These are phyloP conservation scores for Kentomonas sorsogonicus DNA, from an alignment of 208 protist species.

Conservation along the genomic window DNA sequence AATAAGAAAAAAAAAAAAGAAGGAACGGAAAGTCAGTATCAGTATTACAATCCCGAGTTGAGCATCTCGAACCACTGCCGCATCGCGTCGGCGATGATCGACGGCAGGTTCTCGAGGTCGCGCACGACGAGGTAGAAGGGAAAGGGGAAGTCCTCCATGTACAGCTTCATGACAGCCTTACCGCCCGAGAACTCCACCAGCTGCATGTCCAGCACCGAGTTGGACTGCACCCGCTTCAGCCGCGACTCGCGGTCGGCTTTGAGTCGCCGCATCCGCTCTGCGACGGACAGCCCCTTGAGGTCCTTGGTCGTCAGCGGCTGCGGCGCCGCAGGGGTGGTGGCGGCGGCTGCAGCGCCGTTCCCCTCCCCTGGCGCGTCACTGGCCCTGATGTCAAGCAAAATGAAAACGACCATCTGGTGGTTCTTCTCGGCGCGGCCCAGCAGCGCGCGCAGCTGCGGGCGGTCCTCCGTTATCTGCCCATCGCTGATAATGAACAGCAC, in stretches of 20 bases:
- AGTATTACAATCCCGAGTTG: constrained; percentile 39
- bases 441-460: constrained; percentile 74
- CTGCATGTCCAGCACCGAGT: constrained; percentile 89
- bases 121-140: constrained; percentile 99
- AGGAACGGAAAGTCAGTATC: constrained; percentile 3
- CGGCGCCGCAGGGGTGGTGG: constrained; percentile 1
- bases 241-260: constrained; percentile 79
- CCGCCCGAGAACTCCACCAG: constrained; percentile 80
- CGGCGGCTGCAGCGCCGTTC: not conserved
- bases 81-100: constrained; percentile 97
- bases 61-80: constrained; percentile 98
- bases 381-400: constrained; percentile 91
- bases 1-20: constrained; percentile 5
- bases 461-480: constrained; percentile 92
- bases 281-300: constrained; percentile 60
- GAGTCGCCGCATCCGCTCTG: constrained; percentile 77
- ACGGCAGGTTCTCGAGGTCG: constrained; percentile 94
- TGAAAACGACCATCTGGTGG: constrained; percentile 94
- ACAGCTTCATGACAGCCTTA: constrained; percentile 85
- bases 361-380: constrained; percentile 4
- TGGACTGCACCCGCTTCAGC: constrained; percentile 79
- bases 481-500: constrained; percentile 98
- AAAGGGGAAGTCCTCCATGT: constrained; percentile 99
- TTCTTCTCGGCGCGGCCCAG: constrained; percentile 86
- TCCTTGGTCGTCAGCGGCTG: constrained; percentile 33